Percentiles rank a stretch among this genome's conserved stretches.
Evolutionary conservation across 169 alveolate genomes (phyloP).

Genomic region (Babesia divergens): DNA sequence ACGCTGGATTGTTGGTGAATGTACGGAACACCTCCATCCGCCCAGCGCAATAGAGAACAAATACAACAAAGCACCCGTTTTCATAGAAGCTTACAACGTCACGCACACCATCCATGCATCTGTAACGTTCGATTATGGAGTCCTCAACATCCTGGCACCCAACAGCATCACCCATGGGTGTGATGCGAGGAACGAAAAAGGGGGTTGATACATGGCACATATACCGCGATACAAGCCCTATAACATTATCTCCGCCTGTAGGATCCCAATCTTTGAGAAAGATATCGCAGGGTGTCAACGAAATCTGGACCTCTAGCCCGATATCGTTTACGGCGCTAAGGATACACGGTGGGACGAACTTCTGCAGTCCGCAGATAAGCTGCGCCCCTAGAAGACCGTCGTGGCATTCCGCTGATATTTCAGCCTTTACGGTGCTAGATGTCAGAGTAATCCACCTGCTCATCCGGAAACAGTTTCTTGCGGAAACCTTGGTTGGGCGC

Average conservation of each 20-base stretch:
- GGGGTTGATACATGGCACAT: slow-evolving; percentile 43
- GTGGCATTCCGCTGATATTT: not conserved
- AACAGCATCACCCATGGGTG: not conserved
- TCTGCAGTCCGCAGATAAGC: slow-evolving; percentile 32
- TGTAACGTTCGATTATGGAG: not conserved
- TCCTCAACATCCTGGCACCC: not conserved
- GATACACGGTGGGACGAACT: slow-evolving; percentile 47
- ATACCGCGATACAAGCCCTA: slow-evolving; percentile 61
- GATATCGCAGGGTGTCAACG: slow-evolving; percentile 54
- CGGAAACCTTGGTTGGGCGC: slow-evolving; percentile 54
- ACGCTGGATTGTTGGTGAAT: not conserved
- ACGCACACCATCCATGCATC: not conserved
- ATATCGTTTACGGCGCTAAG: slow-evolving; percentile 20
- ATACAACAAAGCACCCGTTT: not conserved
- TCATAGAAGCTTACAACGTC: not conserved
- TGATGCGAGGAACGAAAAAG: not conserved
- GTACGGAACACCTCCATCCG: slow-evolving; percentile 8
- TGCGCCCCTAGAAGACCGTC: slow-evolving; percentile 56
- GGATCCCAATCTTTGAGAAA: slow-evolving; percentile 40
- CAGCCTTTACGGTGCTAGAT: slow-evolving; percentile 25
- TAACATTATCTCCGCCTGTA: slow-evolving; percentile 17
- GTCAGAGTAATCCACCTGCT: slow-evolving; percentile 58
- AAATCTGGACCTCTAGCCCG: slow-evolving; percentile 30
- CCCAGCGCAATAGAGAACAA: slow-evolving; percentile 3
- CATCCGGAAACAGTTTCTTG: slow-evolving; percentile 17